Evolutionary conservation across 108 stramenopile species (phyloP).

Genomic region (Seminavis robusta): DNA sequence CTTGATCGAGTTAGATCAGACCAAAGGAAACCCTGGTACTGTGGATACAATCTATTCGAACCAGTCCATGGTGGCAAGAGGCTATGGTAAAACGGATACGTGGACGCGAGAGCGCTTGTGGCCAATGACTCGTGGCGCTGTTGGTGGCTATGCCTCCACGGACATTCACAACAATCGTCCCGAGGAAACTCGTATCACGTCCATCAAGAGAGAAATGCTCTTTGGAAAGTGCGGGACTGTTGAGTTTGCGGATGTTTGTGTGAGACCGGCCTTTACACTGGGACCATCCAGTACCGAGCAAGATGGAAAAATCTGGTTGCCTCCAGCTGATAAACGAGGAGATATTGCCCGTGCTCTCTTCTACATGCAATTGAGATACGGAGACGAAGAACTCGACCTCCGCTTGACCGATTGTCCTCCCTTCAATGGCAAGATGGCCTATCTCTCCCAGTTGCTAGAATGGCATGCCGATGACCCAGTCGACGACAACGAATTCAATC

Average conservation of each 20-base stretch:
- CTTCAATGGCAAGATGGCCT: conserved; percentile 39
- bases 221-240: conserved; percentile 9
- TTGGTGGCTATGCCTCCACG: background rate
- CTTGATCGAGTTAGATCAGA: too few relatives aligned
- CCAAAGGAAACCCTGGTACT: too few relatives aligned
- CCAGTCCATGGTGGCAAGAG: too few relatives aligned
- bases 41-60: too few relatives aligned
- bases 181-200: background rate
- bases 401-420: conserved; percentile 40
- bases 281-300: conserved; percentile 1
- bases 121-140: conserved; percentile 1
- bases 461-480: conserved; percentile 80
- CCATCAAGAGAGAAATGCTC: background rate
- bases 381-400: conserved; percentile 28
- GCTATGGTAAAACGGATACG: too few relatives aligned
- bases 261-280: background rate
- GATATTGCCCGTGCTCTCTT: conserved; percentile 81
- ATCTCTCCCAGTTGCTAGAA: conserved; percentile 54
- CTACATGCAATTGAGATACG: conserved; percentile 80
- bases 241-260: background rate
- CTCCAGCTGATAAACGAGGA: conserved; percentile 49
- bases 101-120: conserved; percentile 4
- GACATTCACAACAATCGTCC: conserved; percentile 7
- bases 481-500: conserved; percentile 44
- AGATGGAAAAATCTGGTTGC: conserved; percentile 15